phyloP scores from a whole-genome alignment of 306 rosid species.

The Cucumis hystrix region DNA sequence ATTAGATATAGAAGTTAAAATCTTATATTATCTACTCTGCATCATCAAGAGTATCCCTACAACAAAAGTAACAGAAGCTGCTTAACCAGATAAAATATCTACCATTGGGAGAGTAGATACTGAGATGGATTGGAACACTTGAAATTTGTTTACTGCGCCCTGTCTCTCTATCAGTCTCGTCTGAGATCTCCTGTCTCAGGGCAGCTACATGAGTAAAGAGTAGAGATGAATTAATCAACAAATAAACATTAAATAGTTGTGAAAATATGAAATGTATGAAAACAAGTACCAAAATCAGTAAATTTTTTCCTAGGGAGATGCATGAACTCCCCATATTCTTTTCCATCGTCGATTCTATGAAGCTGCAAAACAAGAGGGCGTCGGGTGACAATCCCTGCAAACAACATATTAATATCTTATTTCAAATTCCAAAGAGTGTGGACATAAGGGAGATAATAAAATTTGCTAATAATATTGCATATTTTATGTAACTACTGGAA shows the following conservation, averaged over 20 bases:
- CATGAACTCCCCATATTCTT: conserved; percentile 86
- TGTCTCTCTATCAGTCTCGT: conserved; percentile 35
- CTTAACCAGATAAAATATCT: neutral
- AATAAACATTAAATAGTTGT: neutral
- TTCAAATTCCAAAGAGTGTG: neutral
- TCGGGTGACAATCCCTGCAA: conserved; percentile 79
- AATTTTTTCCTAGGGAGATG: conserved; percentile 68
- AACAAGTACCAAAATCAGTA: conserved; percentile 54
- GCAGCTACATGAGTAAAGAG: conserved; percentile 8
- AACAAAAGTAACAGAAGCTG: neutral
- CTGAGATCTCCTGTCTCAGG: conserved; percentile 25
- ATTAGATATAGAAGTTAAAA: neutral
- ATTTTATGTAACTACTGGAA: neutral
- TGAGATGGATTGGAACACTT: conserved; percentile 31
- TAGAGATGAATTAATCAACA: neutral
- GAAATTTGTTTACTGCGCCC: conserved; percentile 28
- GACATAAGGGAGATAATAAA: neutral
- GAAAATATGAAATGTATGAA: neutral
- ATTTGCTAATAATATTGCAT: neutral
- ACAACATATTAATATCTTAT: neutral
- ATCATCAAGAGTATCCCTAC: neutral
- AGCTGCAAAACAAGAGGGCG: conserved; percentile 94
- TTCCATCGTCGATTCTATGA: conserved; percentile 58
- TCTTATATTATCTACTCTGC: neutral
- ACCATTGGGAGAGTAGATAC: conserved; percentile 38